Evolutionary conservation across 306 rosid genomes (phyloP).

Genomic region (Begonia masoniana): DNA sequence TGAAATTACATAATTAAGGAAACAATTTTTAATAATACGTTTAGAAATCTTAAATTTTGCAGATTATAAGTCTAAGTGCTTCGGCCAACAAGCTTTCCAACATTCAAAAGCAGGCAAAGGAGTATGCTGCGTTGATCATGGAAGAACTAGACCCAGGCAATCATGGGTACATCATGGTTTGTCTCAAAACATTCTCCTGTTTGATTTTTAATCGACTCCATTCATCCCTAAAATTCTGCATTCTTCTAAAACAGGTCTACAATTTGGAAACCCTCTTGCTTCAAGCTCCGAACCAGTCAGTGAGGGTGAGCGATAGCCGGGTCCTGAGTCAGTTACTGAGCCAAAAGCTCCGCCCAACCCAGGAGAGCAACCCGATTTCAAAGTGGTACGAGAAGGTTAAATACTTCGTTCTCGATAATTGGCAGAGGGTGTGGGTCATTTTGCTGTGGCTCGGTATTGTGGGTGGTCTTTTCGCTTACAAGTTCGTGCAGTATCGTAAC

Average conservation of each 20-base stretch:
- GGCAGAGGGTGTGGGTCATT: constrained; percentile 71
- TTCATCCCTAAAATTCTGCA: background rate
- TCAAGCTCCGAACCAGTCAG: constrained; percentile 60
- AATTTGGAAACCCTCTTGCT: constrained; percentile 76
- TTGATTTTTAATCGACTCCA: too few relatives aligned
- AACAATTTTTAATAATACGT: too few relatives aligned
- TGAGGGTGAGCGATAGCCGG: constrained; percentile 44
- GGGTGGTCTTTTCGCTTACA: constrained; percentile 67
- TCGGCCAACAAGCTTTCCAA: constrained; percentile 77
- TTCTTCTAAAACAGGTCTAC: constrained; percentile 32
- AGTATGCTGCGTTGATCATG: constrained; percentile 86
- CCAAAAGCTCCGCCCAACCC: constrained; percentile 69
- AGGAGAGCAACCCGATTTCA: constrained; percentile 62
- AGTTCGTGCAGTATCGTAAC: constrained; percentile 54
- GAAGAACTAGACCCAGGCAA: constrained; percentile 81
- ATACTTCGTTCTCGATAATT: constrained; percentile 65
- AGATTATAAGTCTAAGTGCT: constrained; percentile 77
- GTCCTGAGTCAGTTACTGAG: constrained; percentile 57
- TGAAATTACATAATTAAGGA: background rate
- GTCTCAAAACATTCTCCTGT: background rate
- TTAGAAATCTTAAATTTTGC: constrained; percentile 2
- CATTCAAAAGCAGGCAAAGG: constrained; percentile 65
- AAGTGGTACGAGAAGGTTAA: constrained; percentile 20
- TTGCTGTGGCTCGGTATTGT: constrained; percentile 52
- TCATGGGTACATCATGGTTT: constrained; percentile 70